Conservation (phyloP, 306 rosid species). For the Datisca glomerata region DNA sequence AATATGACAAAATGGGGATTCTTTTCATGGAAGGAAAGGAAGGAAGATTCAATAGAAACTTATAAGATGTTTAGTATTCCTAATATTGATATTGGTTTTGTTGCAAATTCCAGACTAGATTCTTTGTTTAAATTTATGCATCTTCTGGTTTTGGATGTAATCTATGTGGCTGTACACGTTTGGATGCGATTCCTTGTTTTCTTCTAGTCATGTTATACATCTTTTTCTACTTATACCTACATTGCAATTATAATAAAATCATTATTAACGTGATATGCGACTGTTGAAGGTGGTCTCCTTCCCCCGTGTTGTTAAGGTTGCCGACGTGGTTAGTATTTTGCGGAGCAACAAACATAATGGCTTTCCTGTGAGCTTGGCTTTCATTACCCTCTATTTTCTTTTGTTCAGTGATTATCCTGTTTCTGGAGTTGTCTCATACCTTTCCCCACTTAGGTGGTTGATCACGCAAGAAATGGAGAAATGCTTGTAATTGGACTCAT, state of each 20-base stretch:
- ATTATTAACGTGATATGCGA: conserved; percentile 2
- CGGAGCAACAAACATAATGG: conserved; percentile 84
- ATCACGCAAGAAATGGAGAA: conserved; percentile 83
- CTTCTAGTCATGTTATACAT: too few species aligned
- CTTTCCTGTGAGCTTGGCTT: conserved; percentile 71
- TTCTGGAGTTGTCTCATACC: conserved; percentile 15
- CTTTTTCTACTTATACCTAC: neutral
- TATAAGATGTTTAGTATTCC: too few species aligned
- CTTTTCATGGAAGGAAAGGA: too few species aligned
- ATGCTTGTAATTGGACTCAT: conserved; percentile 78
- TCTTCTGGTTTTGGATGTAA: too few species aligned
- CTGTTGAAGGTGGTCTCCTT: conserved; percentile 65
- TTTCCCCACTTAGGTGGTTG: conserved; percentile 61
- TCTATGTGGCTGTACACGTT: too few species aligned
- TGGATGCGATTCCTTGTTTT: too few species aligned
- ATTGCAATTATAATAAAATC: neutral
- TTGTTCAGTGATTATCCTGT: neutral
- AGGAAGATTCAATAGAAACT: too few species aligned
- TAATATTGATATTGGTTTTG: too few species aligned
- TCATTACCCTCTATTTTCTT: conserved; percentile 8
- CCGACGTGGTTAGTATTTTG: conserved; percentile 73
- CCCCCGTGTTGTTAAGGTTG: conserved; percentile 90
- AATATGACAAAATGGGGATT: too few species aligned
- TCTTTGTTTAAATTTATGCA: too few species aligned
- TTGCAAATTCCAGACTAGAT: too few species aligned